phyloP scores from a whole-genome alignment of 1,284 basidiomycete genomes.

The Rhodotorula sp. region DNA sequence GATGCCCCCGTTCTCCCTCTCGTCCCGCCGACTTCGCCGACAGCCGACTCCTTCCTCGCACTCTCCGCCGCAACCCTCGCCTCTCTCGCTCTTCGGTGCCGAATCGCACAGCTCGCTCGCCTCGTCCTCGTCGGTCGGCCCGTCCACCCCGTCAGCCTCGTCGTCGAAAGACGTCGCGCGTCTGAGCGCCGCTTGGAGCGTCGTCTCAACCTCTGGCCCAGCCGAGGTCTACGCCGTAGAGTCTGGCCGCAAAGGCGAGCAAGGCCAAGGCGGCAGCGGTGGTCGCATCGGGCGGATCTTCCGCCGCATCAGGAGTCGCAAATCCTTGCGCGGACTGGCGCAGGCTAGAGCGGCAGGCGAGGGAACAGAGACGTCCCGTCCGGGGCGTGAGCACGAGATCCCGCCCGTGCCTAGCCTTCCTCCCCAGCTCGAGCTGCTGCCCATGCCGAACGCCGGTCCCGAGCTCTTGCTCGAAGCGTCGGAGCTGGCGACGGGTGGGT shows the following conservation, averaged over 20 bases:
- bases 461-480: too few relatives aligned
- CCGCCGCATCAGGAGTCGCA: not conserved
- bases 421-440: not conserved
- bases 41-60: too few relatives aligned
- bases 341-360: too few relatives aligned
- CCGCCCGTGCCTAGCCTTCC: slow-evolving; percentile 2
- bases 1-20: too few relatives aligned
- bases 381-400: not conserved
- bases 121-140: not conserved
- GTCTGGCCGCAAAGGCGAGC: not conserved
- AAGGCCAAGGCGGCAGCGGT: not conserved
- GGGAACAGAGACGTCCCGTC: not conserved
- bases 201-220: not conserved
- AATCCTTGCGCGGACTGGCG: not conserved
- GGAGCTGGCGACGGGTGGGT: too few relatives aligned
- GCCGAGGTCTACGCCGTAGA: too few relatives aligned
- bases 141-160: not conserved
- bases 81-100: not conserved
- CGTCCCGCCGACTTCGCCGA: too few relatives aligned
- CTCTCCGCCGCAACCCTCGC: not conserved
- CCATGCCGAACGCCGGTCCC: not conserved
- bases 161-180: not conserved
- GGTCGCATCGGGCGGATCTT: not conserved
- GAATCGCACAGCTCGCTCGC: not conserved
- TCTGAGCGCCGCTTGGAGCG: not conserved